Base-by-base conservation (phyloP, 192 early-diverging fungal genomes). In the Diversispora epigaea region DNA sequence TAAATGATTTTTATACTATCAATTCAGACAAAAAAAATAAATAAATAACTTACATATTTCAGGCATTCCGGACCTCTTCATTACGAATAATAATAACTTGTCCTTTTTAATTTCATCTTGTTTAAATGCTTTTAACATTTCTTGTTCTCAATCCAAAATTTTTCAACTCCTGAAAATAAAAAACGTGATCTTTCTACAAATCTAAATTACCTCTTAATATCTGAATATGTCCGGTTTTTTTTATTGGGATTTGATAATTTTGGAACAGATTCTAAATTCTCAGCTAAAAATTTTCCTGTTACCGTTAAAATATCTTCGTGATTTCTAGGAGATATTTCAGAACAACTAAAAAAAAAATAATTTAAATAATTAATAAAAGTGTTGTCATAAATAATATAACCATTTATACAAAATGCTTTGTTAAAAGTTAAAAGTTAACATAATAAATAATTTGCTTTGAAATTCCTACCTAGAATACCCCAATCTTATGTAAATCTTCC, bases 101-200 rank as follows among this genome's bases (percentile, higher is more conserved):
- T 43, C 98, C 98, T 86, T 96, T 96, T 76, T 80, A 78, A 99
- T 96, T 79, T 96, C 88, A 44, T 88, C 88, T 44, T 87, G 86
- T 83, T 97, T 95, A 55, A 99, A 82, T 10, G 96, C 93, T 25
- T 78, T 81, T 76, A 99, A 83, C 93, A 99, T 96, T 40, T 91
- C 92, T 77, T 92, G 89, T 81, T 99, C 98, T 46, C 90, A 88
- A 66, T 99, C 94, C 77, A 90, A 99, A 39, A 96, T 94, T 69
- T 90, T 90, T 61, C 98, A 7, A 87, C 86, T 21, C 98, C 98
- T 50, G 83, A 80, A 78, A 99, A 99, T 60, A 77, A 57, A 11
- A 98, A 86, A 96, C 11, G 98, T 99, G 84, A 99, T 99, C 86
- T 99, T 99, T 64, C 98, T 52, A 99, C 98, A 8, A 91, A 92